Percentiles rank a stretch among this genome's conserved stretches.
Conservation (phyloP, 257 asterid species). For the Solanum chilense region DNA sequence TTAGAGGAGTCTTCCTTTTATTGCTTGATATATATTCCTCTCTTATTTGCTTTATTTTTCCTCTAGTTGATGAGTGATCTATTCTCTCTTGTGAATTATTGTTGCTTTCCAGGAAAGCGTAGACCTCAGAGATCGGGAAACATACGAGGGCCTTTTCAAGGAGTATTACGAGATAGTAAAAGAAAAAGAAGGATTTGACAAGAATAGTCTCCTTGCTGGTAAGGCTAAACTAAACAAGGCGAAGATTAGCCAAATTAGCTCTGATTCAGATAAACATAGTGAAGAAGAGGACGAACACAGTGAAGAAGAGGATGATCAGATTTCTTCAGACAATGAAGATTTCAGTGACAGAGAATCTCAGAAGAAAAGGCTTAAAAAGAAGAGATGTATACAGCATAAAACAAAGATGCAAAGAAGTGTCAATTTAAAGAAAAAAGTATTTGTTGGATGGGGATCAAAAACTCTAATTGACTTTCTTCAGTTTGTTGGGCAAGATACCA, state of each 20-base stretch:
- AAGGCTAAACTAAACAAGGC: conserved; percentile 10
- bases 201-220: conserved; percentile 32
- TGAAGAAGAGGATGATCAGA: conserved; percentile 29
- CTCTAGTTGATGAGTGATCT: background rate
- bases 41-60: background rate
- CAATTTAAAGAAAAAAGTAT: conserved; percentile 33
- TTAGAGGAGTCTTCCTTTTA: background rate
- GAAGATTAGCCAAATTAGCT: conserved; percentile 4
- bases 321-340: conserved; percentile 30
- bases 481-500: conserved; percentile 48
- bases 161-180: conserved; percentile 59
- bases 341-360: conserved; percentile 6
- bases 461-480: conserved; percentile 55
- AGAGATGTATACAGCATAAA: conserved; percentile 15
- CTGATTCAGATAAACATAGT: conserved; percentile 27
- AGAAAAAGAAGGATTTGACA: conserved; percentile 26
- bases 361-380: conserved; percentile 13
- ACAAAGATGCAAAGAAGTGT: background rate
- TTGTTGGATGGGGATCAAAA: conserved; percentile 71
- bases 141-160: conserved; percentile 67
- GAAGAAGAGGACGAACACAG: conserved; percentile 27
- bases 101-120: conserved; percentile 43
- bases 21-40: background rate
- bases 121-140: conserved; percentile 52
- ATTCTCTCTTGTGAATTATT: background rate